Evolutionary conservation across 257 asterid genomes (phyloP), one percentile per base, ranked within the genome.

Genomic region (Catharanthus roseus): DNA sequence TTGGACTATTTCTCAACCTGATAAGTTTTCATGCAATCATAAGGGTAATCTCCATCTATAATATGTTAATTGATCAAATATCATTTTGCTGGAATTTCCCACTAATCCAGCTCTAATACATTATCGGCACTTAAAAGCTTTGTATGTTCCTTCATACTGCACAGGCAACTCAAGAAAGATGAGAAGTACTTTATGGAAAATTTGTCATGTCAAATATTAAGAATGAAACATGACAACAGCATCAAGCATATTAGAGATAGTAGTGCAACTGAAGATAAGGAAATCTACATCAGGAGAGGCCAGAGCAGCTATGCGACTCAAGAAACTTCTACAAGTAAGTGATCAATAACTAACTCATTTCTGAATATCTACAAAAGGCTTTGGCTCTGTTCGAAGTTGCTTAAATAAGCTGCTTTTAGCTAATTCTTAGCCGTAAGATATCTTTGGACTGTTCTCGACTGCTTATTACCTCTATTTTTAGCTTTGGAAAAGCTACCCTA

Each of bases 191-290:
- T 82, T 57, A n/a, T 44, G 55, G 49, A 79, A 74, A 83, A 85
- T 72, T 80, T 83, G 3, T 65, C 81, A 11, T 87, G 88, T 74
- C 89, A 84, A 56, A 75, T 87, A 61, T 75, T 80, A 0, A 77
- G 77, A 57, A 75, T 83, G 70, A 84, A 77, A 69, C 67, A 47
- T 10, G 82, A 83, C 72, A 65, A 54, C 45, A 80, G 66, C 41
- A 53, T 82, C 55, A 29, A 78, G 66, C 70, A 55, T 11, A 28
- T 85, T 47, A 83, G 81, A 78, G 82, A 77, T 47, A 69, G 77
- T 39, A 56, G 75, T 51, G 63, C 73, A 15, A 69, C 74, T 8
- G 83, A 83, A 73, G 62, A 8, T 36, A 56, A 44, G 60, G 53
- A 13, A 3, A 3, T 10, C 0, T n/a, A 24, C 56, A 29, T 12